phyloP scores from a whole-genome alignment of 1,284 basidiomycete genomes.

The Apiotrichum veenhuisii region DNA sequence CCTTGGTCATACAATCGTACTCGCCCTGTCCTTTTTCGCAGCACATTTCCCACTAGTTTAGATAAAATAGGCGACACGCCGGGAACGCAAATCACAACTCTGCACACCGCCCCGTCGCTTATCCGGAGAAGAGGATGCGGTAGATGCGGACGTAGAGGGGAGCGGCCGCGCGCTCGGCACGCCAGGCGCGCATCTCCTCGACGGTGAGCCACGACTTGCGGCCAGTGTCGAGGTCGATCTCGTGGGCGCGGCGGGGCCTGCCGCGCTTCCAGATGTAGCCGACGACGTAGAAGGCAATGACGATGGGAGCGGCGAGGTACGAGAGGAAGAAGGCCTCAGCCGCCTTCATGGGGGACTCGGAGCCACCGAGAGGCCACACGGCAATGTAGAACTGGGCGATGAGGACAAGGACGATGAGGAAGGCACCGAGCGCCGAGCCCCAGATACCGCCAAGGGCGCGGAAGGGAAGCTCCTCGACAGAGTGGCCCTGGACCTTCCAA shows the following conservation, averaged over 20 bases:
- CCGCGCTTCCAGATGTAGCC: conserved; percentile 46
- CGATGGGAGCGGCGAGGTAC: conserved; percentile 50
- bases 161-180: conserved; percentile 34
- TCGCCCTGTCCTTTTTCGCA: neutral
- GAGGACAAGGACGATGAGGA: conserved; percentile 37
- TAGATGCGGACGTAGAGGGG: conserved; percentile 38
- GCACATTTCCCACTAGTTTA: neutral
- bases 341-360: conserved; percentile 27
- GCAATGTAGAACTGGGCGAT: conserved; percentile 45
- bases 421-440: conserved; percentile 51
- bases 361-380: conserved; percentile 13
- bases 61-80: too few species aligned
- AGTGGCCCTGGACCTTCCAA: conserved; percentile 47
- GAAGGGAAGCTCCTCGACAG: conserved; percentile 53
- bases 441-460: conserved; percentile 47
- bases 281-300: conserved; percentile 42
- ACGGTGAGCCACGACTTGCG: conserved; percentile 50
- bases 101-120: neutral
- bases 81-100: neutral
- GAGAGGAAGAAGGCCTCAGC: conserved; percentile 48
- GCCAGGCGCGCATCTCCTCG: conserved; percentile 41
- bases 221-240: conserved; percentile 52
- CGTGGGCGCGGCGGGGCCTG: conserved; percentile 35
- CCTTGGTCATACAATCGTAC: too few species aligned
- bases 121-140: conserved; percentile 40